Conservation (phyloP, 305 asterid species). For the Salvia sclarea region DNA sequence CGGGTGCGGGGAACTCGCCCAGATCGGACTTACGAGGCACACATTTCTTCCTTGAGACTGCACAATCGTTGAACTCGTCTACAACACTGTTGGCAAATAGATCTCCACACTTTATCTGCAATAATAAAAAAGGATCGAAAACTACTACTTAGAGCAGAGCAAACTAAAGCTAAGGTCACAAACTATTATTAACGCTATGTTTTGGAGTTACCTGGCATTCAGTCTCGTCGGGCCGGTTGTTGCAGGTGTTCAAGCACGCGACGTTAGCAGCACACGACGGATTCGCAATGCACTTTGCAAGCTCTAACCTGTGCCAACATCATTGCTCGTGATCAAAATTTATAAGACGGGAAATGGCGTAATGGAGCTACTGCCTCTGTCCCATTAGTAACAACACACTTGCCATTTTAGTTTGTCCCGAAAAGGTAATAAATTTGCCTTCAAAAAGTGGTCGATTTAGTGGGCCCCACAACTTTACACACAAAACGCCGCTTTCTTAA, state of each 20-base stretch:
- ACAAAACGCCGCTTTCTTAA: no score
- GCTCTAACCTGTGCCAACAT: conserved; percentile 66
- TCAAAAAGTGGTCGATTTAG: no score
- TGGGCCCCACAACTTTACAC: no score
- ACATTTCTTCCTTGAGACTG: conserved; percentile 92
- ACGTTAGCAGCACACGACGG: conserved; percentile 96
- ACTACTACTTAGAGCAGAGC: neutral
- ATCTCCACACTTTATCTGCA: conserved; percentile 94
- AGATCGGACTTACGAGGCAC: conserved; percentile 95
- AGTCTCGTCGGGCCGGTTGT: conserved; percentile 91
- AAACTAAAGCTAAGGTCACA: no score
- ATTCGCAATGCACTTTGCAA: conserved; percentile 82
- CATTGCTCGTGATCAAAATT: neutral
- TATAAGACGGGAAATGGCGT: neutral
- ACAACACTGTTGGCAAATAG: conserved; percentile 86
- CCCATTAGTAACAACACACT: no score
- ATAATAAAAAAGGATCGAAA: conserved; percentile 21
- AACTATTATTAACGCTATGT: no score
- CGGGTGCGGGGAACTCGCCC: conserved; percentile 90
- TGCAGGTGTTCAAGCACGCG: conserved; percentile 95
- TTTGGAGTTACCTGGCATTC: conserved; percentile 83
- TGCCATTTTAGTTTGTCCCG: no score
- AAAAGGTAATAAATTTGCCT: no score
- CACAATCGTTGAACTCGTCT: conserved; percentile 92
- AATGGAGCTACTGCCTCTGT: neutral